Base-by-base conservation (phyloP, 2,329 filamentous ascomycete species). In the Hypoxylon sp. region DNA sequence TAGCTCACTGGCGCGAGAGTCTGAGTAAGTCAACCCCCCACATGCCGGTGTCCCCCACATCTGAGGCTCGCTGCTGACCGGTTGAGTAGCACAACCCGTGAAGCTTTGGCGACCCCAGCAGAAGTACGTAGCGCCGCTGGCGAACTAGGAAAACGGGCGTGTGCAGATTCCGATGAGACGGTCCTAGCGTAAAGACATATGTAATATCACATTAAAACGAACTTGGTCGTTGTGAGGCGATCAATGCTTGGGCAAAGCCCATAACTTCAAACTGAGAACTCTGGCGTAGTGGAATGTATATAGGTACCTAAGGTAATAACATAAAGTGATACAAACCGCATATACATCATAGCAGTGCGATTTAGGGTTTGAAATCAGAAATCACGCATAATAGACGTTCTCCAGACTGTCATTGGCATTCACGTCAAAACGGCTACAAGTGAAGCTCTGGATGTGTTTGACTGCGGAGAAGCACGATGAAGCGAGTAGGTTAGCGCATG, bases 1-100 rank as follows among this genome's bases (percentile, higher is more conserved):
- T 78, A 52, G 76, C 76, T 32, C 75, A 78, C 51, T 78, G 75
- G 76, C 74, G 76, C 4, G 76, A 78, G 64, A 75, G 72, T 59
- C 60, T 75, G 48, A 75, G 73, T 75, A 69, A 63, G 71, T 65
- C 10, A 14, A 48, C 25, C 56, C 45, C 45, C 17, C 19, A 45
- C 23, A 28, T 21, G 19, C 36, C 38, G 23, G 14, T 28, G 11
- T 19, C 51, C 61, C 59, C 51, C 56, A 58, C 50, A n/a, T 57
- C 36, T 21, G 25, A 60, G 41, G 17, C 49, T 52, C 38, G 17
- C 30, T n/a, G 19, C 60, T 71, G 28, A 71, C 52, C 36, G 13
- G 17, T 17, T 41, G 6, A 63, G 61, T 53, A 76, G 72, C 75
- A 57, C 71, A 75, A 69, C 66, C 70, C 6, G 73, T 75, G 32